Conservation (phyloP, 2,329 filamentous ascomycete species). For the Cylindrodendrum hubeiense region DNA sequence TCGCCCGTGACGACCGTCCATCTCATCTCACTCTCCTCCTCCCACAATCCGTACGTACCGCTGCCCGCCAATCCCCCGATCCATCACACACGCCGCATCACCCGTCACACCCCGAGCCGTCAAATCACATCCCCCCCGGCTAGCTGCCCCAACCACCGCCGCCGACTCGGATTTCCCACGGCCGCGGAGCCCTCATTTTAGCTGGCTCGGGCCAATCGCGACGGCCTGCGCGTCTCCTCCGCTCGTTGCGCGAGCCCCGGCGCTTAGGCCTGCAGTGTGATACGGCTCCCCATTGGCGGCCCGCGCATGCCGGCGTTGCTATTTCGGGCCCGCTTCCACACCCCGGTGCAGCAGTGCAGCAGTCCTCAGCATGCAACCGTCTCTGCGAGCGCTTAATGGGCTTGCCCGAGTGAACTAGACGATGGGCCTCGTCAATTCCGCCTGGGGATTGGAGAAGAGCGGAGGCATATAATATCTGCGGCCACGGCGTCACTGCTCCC, state of each 20-base stretch:
- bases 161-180: not conserved
- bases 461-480: conserved; percentile 19
- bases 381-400: conserved; percentile 30
- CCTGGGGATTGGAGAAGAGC: not conserved
- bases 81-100: not conserved
- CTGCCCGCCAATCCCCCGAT: not conserved
- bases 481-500: not conserved
- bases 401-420: not conserved
- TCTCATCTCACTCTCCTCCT: not conserved
- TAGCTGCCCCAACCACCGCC: conserved; percentile 5
- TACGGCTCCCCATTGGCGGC: conserved; percentile 17
- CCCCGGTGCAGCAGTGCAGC: not conserved
- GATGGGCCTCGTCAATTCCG: not conserved
- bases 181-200: not conserved
- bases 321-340: conserved; percentile 17
- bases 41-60: not conserved
- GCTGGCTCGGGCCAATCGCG: conserved; percentile 8
- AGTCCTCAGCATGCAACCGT: not conserved
- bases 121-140: not conserved
- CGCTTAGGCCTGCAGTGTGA: conserved; percentile 31
- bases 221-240: conserved; percentile 14
- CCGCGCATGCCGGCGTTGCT: conserved; percentile 5
- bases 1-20: not conserved
- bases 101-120: not conserved
- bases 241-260: conserved; percentile 3